A percentile compares a stretch with the other conserved stretches of the same genome.
These are phyloP conservation scores for Nitzschia putrida DNA, from an alignment of 108 stramenopile species.

Conservation along the genomic window DNA sequence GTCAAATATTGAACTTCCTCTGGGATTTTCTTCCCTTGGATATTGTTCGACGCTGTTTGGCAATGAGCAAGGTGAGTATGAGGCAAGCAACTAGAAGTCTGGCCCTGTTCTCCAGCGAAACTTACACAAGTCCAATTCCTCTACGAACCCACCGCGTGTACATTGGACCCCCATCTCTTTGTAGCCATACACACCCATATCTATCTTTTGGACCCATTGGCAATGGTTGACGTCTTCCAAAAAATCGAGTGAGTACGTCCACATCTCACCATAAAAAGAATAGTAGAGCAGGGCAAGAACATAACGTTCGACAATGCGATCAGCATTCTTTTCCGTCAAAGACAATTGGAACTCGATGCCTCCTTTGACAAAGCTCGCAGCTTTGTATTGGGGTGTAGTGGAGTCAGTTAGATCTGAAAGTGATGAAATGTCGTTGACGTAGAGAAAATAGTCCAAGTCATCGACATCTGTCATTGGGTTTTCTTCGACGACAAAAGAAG, in stretches of 20 bases:
- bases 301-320: slow-evolving; percentile 27
- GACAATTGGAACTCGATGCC: slow-evolving; percentile 12
- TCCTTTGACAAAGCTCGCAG: slow-evolving; percentile 17
- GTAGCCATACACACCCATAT: not conserved
- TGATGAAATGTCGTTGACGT: not conserved
- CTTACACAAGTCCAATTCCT: slow-evolving; percentile 27
- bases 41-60: slow-evolving; percentile 24
- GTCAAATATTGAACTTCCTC: slow-evolving; percentile 12
- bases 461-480: not conserved
- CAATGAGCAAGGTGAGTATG: not conserved
- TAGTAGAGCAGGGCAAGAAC: slow-evolving; percentile 35
- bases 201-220: slow-evolving; percentile 15
- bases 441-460: not conserved
- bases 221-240: slow-evolving; percentile 14
- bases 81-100: not conserved
- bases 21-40: slow-evolving; percentile 13
- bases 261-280: slow-evolving; percentile 16
- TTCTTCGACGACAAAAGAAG: not conserved
- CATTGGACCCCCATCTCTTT: slow-evolving; percentile 17
- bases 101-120: not conserved
- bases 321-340: not conserved
- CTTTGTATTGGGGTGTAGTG: slow-evolving; percentile 12
- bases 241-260: slow-evolving; percentile 24
- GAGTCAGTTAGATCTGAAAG: not conserved
- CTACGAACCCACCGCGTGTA: slow-evolving; percentile 8